Conservation (phyloP, 1,284 basidiomycete species). For the Ceratobasidium sp. region DNA sequence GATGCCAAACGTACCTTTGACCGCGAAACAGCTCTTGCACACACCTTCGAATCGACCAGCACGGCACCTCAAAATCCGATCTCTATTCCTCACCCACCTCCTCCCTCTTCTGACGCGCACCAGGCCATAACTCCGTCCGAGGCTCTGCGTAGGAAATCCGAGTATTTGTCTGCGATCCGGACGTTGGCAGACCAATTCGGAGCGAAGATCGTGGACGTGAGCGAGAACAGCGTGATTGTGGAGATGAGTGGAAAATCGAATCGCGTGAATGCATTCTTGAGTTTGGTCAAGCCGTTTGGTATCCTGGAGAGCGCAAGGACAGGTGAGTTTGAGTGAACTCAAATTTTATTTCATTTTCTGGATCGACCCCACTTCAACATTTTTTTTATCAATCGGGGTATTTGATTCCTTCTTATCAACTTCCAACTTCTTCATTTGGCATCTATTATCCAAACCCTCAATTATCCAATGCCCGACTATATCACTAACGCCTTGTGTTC, state of each 20-base stretch:
- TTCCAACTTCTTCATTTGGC: too few relatives aligned
- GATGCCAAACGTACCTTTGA: slow-evolving; percentile 72
- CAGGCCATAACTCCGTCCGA: slow-evolving; percentile 77
- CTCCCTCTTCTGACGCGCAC: slow-evolving; percentile 21
- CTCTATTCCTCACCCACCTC: slow-evolving; percentile 55
- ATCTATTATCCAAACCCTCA: too few relatives aligned
- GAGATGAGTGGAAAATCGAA: slow-evolving; percentile 94
- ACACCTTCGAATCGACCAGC: slow-evolving; percentile 77
- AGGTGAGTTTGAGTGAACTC: slow-evolving; percentile 66
- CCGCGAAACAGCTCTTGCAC: slow-evolving; percentile 76
- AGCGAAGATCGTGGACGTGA: slow-evolving; percentile 94
- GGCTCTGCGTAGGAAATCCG: slow-evolving; percentile 89
- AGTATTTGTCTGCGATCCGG: slow-evolving; percentile 89
- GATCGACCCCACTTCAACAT: too few relatives aligned
- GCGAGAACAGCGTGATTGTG: slow-evolving; percentile 93
- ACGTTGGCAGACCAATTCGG: slow-evolving; percentile 91
- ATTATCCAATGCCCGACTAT: background rate
- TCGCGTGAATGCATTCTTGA: slow-evolving; percentile 94
- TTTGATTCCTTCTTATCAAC: too few relatives aligned
- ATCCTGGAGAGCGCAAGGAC: slow-evolving; percentile 94
- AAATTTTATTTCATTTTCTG: slow-evolving; percentile 12
- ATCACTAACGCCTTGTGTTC: slow-evolving; percentile 18
- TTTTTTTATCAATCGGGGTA: too few relatives aligned
- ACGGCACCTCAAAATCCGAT: slow-evolving; percentile 53
- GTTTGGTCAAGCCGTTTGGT: slow-evolving; percentile 93